These are phyloP conservation scores for Actinomucor elegans DNA, from an alignment of 371 early-diverging fungal genomes.

Conservation along the genomic window DNA sequence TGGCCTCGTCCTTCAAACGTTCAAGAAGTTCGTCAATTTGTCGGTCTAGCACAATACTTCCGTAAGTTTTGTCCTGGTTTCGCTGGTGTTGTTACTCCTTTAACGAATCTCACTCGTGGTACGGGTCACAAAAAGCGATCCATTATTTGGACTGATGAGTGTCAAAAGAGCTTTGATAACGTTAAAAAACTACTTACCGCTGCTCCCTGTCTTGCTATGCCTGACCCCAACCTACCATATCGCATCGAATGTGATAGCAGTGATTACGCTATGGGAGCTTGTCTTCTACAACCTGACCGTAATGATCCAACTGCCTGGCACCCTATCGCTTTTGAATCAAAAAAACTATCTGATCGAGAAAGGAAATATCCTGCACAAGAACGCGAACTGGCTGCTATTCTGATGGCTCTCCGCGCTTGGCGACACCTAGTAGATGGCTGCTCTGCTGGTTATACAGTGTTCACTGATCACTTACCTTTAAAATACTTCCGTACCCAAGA, in stretches of 20 bases:
- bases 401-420: constrained; percentile 22
- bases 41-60: constrained; percentile 33
- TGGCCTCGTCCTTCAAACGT: constrained; percentile 40
- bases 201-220: constrained; percentile 15
- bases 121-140: constrained; percentile 2
- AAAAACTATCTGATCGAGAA: constrained; percentile 8
- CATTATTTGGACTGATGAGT: constrained; percentile 17
- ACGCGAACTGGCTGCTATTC: constrained; percentile 30
- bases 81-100: constrained; percentile 27
- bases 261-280: too few species aligned
- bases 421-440: constrained; percentile 17
- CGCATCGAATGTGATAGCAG: constrained; percentile 41
- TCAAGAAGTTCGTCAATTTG: constrained; percentile 34
- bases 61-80: too few species aligned
- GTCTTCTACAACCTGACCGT: constrained; percentile 25
- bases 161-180: constrained; percentile 9
- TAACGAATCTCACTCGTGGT: constrained; percentile 33
- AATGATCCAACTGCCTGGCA: background rate
- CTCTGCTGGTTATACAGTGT: constrained; percentile 15
- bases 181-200: constrained; percentile 4
- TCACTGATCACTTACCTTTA: constrained; percentile 27
- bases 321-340: background rate
- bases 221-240: constrained; percentile 22
- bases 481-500: too few species aligned
- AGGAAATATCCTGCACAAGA: constrained; percentile 25